phyloP scores from a whole-genome alignment of 768 basidiomycete genomes.

The Tulasnella sp. region DNA sequence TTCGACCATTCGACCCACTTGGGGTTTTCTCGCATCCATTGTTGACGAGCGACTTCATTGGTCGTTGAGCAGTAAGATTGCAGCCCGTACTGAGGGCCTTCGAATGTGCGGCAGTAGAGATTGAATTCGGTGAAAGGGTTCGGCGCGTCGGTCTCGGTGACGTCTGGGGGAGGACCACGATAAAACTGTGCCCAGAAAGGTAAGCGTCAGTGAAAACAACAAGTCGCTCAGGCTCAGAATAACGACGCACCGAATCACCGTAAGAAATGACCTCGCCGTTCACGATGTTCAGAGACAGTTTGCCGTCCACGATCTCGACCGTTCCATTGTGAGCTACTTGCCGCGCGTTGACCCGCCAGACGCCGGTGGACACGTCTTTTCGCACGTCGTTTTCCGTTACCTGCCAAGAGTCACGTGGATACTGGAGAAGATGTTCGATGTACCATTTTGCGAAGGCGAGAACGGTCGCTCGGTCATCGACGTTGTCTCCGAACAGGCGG shows the following conservation, averaged over 20 bases:
- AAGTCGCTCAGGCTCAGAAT: no score
- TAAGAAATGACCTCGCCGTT: slow-evolving; percentile 81
- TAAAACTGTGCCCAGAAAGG: slow-evolving; percentile 61
- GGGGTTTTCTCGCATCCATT: neutral
- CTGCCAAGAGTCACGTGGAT: slow-evolving; percentile 43
- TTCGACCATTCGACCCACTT: neutral
- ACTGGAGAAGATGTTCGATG: slow-evolving; percentile 54
- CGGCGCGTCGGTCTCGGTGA: neutral
- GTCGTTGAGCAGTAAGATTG: neutral
- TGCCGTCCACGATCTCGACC: slow-evolving; percentile 84
- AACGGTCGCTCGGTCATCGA: slow-evolving; percentile 49
- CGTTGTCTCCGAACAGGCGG: slow-evolving; percentile 42
- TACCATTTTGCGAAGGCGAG: slow-evolving; percentile 66
- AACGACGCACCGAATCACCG: slow-evolving; percentile 74
- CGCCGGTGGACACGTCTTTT: slow-evolving; percentile 78
- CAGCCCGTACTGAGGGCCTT: neutral
- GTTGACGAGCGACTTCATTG: neutral
- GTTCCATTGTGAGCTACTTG: slow-evolving; percentile 74
- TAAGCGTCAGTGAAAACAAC: neutral
- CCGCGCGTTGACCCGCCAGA: slow-evolving; percentile 85
- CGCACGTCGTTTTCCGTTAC: slow-evolving; percentile 75
- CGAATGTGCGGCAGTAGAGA: neutral
- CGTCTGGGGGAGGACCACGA: slow-evolving; percentile 57
- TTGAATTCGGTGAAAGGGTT: neutral
- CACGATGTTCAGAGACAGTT: slow-evolving; percentile 92